Base-by-base conservation (phyloP, 495 filamentous ascomycete species). In the Pseudevernia furfuracea region DNA sequence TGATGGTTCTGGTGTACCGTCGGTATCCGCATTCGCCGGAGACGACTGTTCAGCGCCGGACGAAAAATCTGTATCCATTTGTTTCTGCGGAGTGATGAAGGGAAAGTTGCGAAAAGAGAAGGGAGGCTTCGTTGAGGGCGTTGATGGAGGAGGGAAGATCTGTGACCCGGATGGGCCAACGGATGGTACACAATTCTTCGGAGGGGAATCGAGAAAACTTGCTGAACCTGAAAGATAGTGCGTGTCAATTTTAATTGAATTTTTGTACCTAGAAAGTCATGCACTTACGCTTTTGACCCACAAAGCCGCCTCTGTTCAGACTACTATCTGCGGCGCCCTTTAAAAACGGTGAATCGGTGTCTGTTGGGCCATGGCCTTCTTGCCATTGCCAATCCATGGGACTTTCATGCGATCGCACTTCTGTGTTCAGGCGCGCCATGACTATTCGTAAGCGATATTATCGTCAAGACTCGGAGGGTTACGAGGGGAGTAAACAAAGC, bases 41-140 rank as follows among this genome's bases (percentile, higher is more conserved):
- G 91, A 92, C 1, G 89, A 87, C 62, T 82, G 76, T 36, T 96
- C 93, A n/a, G 87, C 84, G 55, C 87, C 87, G 4, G 90, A 93
- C 12, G 90, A 89, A 67, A 87, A 84, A 60, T 89, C 86, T 28
- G 85, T 73, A 19, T 90, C 86, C 1, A 80, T 62, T 19, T 79
- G 79, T 69, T 88, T 93, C 48, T 89, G 88, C 4, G 91, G 91
- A 10, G 89, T 96, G 36, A 82, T 90, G 70, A 94, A 96, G 14
- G 86, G 83, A 5, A 85, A 79, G 70, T 56, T 61, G 17, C 43
- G 58, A 25, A 57, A 43, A 32, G 59, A 55, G 30, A 55, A 34
- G 8, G 14, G 28, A 34, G 28, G 52, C 52, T 55, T 55, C 17
- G 30, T 21, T 10, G 52, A 55, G 17, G 52, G 52, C 3, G 52